Base-by-base conservation (phyloP, 257 asterid genomes). In the Linaria vulgaris region DNA sequence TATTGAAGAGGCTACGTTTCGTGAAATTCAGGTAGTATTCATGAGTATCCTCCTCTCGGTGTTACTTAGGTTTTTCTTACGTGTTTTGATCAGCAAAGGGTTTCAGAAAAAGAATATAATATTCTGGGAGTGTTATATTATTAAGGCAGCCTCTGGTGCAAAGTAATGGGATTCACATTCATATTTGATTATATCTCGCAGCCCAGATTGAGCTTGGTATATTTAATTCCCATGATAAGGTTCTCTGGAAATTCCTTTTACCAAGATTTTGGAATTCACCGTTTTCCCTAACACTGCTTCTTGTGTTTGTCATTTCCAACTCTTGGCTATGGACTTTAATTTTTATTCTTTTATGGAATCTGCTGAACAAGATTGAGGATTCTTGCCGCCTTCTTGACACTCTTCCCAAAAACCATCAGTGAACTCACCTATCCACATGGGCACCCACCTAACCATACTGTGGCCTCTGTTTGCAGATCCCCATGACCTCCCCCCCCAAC, bases 1-100 rank as follows among this genome's bases (percentile, higher is more conserved):
- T 6, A 73, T 92, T 72, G 97, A 92, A 77, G 99, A 92, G 68
- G 96, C 96, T 72, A 74, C 97, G 69, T 92, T 86, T 78, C 96
- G 97, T 60, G 99, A 85, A 66, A 70, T 80, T 72, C 97, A 87
- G 88, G 99, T 85, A 62, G 59, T 38, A 6, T 66, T 69, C 45
- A 19, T 66, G 44, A 61, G 56, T 67, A 57, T 46, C 43, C 27
- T 34, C 20, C 57, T 63, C 44, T 53, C 17, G 19, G 30, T 7
- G 48, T 16, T 31, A 0, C 20, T 63, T 44, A 44, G 39, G 49
- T 59, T 15, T 17, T 63, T 20, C 52, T 38, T 23, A 14, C 62
- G 46, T 63, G 14, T 59, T 70, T 47, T 1, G 46, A 45, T 65
- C n/a, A n/a, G n/a, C n/a, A n/a, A n/a, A n/a, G n/a, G 25, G 48